phyloP scores from a whole-genome alignment of 2,329 filamentous ascomycete species.

The Monosporascus sp. region DNA sequence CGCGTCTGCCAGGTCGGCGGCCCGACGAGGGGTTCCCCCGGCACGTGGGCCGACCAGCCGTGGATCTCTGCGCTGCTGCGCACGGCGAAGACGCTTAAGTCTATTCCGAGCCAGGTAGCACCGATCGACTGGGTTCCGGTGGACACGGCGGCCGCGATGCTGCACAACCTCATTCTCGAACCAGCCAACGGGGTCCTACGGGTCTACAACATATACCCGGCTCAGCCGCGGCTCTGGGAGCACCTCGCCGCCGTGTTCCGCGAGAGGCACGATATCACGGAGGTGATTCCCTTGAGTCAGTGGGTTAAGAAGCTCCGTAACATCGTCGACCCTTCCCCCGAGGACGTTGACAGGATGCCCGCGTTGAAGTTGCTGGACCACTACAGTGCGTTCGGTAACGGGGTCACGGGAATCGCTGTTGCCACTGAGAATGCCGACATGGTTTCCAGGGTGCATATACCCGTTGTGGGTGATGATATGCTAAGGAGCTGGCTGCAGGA shows the following conservation, averaged over 20 bases:
- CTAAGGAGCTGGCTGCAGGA: slow-evolving; percentile 2
- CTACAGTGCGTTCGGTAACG: slow-evolving; percentile 5
- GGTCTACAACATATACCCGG: slow-evolving; percentile 5
- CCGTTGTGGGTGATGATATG: background rate
- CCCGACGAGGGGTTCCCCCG: background rate
- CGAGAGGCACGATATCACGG: background rate
- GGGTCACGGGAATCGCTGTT: background rate
- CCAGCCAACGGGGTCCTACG: background rate
- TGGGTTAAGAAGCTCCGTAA: slow-evolving; percentile 8
- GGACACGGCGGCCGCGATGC: slow-evolving; percentile 9
- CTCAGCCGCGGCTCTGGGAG: slow-evolving; percentile 6
- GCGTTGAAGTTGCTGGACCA: slow-evolving; percentile 11
- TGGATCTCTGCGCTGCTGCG: slow-evolving; percentile 17
- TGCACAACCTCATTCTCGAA: slow-evolving; percentile 3
- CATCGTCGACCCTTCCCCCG: slow-evolving; percentile 2
- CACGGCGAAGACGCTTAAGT: slow-evolving; percentile 8
- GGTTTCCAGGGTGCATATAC: background rate
- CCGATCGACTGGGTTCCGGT: slow-evolving; percentile 15
- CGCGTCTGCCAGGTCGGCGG: slow-evolving; percentile 17
- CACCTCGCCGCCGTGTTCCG: slow-evolving; percentile 5
- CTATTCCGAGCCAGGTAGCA: slow-evolving; percentile 5
- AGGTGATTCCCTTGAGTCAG: slow-evolving; percentile 5
- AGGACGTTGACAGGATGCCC: slow-evolving; percentile 8
- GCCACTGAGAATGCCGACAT: background rate
- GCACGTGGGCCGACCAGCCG: slow-evolving; percentile 14